These are phyloP conservation scores for Lolium perenne DNA, from an alignment of 176 grass and related monocot species.

Conservation along the genomic window DNA sequence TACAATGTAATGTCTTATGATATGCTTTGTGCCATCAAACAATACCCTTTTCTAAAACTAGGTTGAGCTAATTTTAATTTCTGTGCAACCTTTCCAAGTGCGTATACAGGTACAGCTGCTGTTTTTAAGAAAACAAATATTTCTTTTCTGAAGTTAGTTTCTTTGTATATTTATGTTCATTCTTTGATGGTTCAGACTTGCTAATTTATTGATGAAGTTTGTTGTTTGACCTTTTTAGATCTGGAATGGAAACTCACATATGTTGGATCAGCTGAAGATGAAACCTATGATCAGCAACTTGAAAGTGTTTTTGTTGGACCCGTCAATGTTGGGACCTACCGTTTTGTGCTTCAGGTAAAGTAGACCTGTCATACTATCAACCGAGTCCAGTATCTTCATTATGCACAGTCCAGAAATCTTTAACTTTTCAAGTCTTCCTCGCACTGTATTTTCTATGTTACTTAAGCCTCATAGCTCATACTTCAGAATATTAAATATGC, in stretches of 20 bases:
- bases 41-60: neutral
- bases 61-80: neutral
- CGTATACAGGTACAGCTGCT: neutral
- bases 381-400: neutral
- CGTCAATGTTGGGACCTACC: constrained; percentile 96
- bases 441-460: neutral
- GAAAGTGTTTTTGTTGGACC: constrained; percentile 97
- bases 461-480: neutral
- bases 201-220: constrained; percentile 14
- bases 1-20: neutral
- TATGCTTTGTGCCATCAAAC: constrained; percentile 12
- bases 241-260: constrained; percentile 98
- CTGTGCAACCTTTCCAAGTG: neutral
- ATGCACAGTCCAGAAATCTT: neutral
- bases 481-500: constrained; percentile 25
- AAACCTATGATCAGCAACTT: constrained; percentile 93
- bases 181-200: neutral
- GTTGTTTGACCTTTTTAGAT: constrained; percentile 48
- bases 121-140: neutral
- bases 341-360: constrained; percentile 87
- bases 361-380: constrained; percentile 23
- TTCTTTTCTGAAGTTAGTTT: neutral
- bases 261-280: constrained; percentile 98
- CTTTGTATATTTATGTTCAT: neutral
- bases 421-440: neutral